A percentile compares a stretch with the other conserved stretches of the same genome.
These are phyloP conservation scores for Coemansia sp. DNA, from an alignment of 192 early-diverging fungal species.

Conservation along the genomic window DNA sequence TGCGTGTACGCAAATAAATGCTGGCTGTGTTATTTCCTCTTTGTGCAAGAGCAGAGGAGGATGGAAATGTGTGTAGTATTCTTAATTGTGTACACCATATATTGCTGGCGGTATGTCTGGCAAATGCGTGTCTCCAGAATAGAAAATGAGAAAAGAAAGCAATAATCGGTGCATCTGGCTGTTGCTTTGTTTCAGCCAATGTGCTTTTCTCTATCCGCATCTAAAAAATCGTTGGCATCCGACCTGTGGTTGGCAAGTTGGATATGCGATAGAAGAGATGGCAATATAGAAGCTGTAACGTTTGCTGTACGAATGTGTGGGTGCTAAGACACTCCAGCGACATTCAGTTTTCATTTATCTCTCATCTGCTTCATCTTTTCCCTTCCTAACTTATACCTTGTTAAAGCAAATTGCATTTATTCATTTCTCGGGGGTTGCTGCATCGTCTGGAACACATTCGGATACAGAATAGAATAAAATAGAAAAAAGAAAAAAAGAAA, in stretches of 20 bases:
- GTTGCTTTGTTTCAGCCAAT: background rate
- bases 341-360: background rate
- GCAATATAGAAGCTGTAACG: no score
- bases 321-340: background rate
- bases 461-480: background rate
- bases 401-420: background rate
- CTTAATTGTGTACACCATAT: background rate
- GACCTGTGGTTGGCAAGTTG: no score
- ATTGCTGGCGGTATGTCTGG: background rate
- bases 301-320: no score
- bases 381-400: background rate
- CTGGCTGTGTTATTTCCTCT: background rate
- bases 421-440: background rate
- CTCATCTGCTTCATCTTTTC: no score
- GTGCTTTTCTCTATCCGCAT: no score
- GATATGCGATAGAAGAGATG: no score
- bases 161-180: background rate
- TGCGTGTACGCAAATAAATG: constrained; percentile 1
- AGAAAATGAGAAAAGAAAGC: background rate
- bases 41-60: background rate
- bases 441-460: background rate
- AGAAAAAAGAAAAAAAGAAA: background rate
- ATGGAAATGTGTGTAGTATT: background rate
- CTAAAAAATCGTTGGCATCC: no score
- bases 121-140: background rate